Evolutionary conservation across 306 rosid species (phyloP).

Genomic region (Dryas alaskensis): DNA sequence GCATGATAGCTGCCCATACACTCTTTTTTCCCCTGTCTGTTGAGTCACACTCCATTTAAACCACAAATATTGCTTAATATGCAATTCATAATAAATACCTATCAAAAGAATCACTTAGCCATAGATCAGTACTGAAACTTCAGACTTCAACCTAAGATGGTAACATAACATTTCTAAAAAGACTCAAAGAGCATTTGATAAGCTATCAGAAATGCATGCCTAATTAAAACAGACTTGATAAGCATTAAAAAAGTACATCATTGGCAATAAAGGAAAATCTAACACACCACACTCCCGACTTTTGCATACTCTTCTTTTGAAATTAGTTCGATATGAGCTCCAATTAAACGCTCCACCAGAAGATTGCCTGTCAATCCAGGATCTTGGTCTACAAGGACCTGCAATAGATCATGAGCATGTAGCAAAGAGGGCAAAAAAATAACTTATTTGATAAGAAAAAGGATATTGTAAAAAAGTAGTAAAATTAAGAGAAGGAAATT

Average conservation of each 20-base stretch:
- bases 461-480: background rate
- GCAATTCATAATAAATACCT: background rate
- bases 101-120: background rate
- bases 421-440: conserved; percentile 3
- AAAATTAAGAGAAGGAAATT: background rate
- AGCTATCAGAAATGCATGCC: conserved; percentile 5
- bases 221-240: background rate
- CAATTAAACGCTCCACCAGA: conserved; percentile 82
- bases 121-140: background rate
- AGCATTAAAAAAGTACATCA: background rate
- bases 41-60: background rate
- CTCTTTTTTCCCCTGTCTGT: background rate
- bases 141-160: background rate
- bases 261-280: conserved; percentile 19
- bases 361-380: conserved; percentile 85
- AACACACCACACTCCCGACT: conserved; percentile 70
- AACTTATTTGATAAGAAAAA: background rate
- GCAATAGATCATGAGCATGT: conserved; percentile 4
- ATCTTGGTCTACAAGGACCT: conserved; percentile 70
- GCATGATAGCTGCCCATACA: background rate
- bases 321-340: conserved; percentile 74
- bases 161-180: background rate
- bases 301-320: conserved; percentile 76
- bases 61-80: background rate
- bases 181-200: background rate